Evolutionary conservation across 1,139 yeast genomes (phyloP).

Genomic region (Saccharomyces hybrid): DNA sequence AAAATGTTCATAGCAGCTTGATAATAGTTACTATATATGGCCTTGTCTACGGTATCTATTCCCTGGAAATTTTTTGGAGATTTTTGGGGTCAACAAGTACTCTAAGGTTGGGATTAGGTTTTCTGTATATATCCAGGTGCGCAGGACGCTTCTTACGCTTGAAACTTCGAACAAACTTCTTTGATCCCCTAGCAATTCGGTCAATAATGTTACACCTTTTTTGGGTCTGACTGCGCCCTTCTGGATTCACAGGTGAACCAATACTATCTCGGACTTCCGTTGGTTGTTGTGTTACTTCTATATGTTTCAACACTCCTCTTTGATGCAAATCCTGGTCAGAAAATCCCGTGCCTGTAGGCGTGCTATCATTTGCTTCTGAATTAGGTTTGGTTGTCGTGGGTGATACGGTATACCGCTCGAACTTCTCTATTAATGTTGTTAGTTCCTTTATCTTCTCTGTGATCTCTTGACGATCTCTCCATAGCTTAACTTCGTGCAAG

Average conservation of each 20-base stretch:
- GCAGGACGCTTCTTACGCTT: conserved; percentile 16
- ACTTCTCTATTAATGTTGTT: conserved; percentile 6
- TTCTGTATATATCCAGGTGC: no score
- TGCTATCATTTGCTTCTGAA: no score
- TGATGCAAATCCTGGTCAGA: no score
- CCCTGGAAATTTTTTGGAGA: conserved; percentile 11
- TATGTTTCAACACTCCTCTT: no score
- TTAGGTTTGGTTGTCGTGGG: no score
- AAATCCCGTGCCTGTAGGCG: no score
- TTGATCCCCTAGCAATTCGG: no score
- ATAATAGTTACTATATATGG: neutral
- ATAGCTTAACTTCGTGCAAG: neutral
- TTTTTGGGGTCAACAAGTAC: neutral
- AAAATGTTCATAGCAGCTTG: neutral
- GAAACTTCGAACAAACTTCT: no score
- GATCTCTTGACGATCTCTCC: conserved; percentile 4
- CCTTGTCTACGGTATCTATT: neutral
- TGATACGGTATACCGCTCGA: neutral
- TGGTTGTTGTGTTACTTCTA: no score
- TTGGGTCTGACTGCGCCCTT: neutral
- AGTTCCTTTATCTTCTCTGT: conserved; percentile 9
- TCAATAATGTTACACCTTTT: no score
- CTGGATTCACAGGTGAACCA: no score
- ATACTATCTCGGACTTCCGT: conserved; percentile 22
- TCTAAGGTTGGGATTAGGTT: neutral